Conservation (phyloP, 2,329 filamentous ascomycete genomes). For the Arthrocladium fulminans region DNA sequence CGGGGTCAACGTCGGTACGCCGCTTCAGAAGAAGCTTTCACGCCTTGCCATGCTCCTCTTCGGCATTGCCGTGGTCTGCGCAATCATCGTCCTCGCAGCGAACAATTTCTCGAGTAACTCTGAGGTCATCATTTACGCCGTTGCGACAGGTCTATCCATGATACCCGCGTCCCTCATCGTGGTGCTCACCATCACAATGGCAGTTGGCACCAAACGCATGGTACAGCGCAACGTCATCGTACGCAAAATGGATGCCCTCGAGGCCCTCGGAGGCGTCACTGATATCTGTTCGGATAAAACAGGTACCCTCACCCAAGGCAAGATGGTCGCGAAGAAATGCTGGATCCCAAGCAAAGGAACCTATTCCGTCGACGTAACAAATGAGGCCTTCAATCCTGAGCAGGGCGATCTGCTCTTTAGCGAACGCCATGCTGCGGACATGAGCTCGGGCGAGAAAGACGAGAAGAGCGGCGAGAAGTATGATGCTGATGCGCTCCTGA, state of each 20-base stretch:
- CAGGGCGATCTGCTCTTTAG: slow-evolving; percentile 40
- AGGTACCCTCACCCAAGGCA: slow-evolving; percentile 50
- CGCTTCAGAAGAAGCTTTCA: slow-evolving; percentile 59
- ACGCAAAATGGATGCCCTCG: slow-evolving; percentile 41
- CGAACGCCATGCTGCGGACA: slow-evolving; percentile 26
- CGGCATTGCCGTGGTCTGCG: slow-evolving; percentile 57
- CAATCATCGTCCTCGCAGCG: slow-evolving; percentile 59
- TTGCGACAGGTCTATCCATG: slow-evolving; percentile 52
- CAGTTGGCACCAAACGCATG: slow-evolving; percentile 47
- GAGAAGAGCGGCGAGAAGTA: slow-evolving; percentile 23
- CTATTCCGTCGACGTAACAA: slow-evolving; percentile 48
- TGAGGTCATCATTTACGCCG: slow-evolving; percentile 58
- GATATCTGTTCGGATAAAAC: slow-evolving; percentile 42
- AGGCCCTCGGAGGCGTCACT: slow-evolving; percentile 51
- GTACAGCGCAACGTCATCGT: slow-evolving; percentile 44
- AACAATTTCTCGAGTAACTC: slow-evolving; percentile 48
- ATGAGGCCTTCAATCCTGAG: slow-evolving; percentile 50
- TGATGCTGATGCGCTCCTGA: slow-evolving; percentile 30
- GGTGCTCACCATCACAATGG: slow-evolving; percentile 55
- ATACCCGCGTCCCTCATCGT: slow-evolving; percentile 53
- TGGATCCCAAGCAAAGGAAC: slow-evolving; percentile 52
- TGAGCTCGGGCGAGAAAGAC: slow-evolving; percentile 23
- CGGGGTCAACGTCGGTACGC: slow-evolving; percentile 60
- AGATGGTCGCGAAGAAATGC: slow-evolving; percentile 54
- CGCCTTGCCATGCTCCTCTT: slow-evolving; percentile 60